Conservation (phyloP, 2,329 filamentous ascomycete species). For the Fusarium sp. region DNA sequence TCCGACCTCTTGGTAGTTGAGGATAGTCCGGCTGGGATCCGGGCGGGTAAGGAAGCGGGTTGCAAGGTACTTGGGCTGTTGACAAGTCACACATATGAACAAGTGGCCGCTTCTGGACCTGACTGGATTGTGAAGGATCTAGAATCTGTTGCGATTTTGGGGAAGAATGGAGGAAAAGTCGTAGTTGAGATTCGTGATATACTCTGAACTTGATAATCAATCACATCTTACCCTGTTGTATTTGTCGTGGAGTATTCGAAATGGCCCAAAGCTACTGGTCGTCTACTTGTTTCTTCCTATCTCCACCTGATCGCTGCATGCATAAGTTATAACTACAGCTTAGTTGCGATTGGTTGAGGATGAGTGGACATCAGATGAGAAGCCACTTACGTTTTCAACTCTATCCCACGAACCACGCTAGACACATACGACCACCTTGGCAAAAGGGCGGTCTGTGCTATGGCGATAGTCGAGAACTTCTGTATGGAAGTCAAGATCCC, state of each 20-base stretch:
- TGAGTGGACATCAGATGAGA: too few relatives aligned
- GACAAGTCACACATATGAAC: slow-evolving; percentile 83
- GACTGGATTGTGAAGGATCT: slow-evolving; percentile 90
- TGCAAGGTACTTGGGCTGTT: slow-evolving; percentile 85
- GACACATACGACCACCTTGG: too few relatives aligned
- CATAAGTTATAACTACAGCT: too few relatives aligned
- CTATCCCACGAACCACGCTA: too few relatives aligned
- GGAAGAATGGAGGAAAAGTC: slow-evolving; percentile 68
- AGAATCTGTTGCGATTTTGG: slow-evolving; percentile 76
- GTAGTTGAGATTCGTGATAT: slow-evolving; percentile 78
- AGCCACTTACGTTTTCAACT: too few relatives aligned
- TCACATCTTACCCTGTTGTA: background rate
- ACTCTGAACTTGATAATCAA: slow-evolving; percentile 53
- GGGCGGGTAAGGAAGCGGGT: slow-evolving; percentile 85
- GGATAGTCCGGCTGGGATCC: slow-evolving; percentile 88
- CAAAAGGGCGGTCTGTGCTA: too few relatives aligned
- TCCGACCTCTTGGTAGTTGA: slow-evolving; percentile 81
- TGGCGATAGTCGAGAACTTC: too few relatives aligned
- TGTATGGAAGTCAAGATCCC: too few relatives aligned
- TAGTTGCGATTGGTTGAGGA: too few relatives aligned
- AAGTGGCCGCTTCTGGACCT: slow-evolving; percentile 81
- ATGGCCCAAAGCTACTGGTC: too few relatives aligned
- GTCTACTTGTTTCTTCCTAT: too few relatives aligned
- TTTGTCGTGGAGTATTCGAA: background rate
- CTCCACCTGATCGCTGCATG: too few relatives aligned